Evolutionary conservation across 1,284 basidiomycete genomes (phyloP).

Genomic region (Mycena sp.): DNA sequence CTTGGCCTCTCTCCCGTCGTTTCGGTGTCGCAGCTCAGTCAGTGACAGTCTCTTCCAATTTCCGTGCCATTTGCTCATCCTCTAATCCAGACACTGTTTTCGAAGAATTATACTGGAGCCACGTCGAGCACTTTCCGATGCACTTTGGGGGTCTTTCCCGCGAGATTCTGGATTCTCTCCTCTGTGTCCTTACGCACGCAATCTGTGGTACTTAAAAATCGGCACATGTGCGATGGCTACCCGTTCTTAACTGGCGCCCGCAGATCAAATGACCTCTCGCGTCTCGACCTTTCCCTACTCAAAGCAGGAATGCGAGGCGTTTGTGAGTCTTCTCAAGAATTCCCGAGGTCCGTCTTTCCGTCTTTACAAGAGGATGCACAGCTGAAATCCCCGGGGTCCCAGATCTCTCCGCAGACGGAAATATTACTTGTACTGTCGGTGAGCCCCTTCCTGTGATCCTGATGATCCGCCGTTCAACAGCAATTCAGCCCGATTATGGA

Average conservation of each 20-base stretch:
- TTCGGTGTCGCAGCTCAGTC: constrained; percentile 60
- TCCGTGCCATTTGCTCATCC: constrained; percentile 9
- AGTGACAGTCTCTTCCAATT: constrained; percentile 31
- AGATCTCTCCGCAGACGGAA: constrained; percentile 43
- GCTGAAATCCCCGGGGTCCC: constrained; percentile 8
- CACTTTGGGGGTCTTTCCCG: constrained; percentile 50
- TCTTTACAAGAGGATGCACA: neutral
- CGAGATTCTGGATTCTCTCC: constrained; percentile 52
- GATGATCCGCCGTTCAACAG: constrained; percentile 16
- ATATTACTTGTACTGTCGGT: constrained; percentile 44
- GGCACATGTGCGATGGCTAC: neutral
- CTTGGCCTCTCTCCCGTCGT: constrained; percentile 53
- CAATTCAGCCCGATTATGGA: constrained; percentile 50
- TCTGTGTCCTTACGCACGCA: constrained; percentile 50
- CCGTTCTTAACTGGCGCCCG: neutral
- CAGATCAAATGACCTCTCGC: constrained; percentile 55
- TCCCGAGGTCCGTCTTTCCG: constrained; percentile 44
- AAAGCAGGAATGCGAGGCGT: too few relatives aligned
- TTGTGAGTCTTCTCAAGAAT: too few relatives aligned
- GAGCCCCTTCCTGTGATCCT: constrained; percentile 11
- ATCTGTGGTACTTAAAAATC: constrained; percentile 37
- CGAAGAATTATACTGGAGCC: constrained; percentile 63
- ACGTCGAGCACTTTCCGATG: constrained; percentile 66
- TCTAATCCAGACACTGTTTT: constrained; percentile 49
- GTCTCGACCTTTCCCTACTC: constrained; percentile 54